Conservation (phyloP, 2,329 filamentous ascomycete species). For the Monosporascus ibericus region DNA sequence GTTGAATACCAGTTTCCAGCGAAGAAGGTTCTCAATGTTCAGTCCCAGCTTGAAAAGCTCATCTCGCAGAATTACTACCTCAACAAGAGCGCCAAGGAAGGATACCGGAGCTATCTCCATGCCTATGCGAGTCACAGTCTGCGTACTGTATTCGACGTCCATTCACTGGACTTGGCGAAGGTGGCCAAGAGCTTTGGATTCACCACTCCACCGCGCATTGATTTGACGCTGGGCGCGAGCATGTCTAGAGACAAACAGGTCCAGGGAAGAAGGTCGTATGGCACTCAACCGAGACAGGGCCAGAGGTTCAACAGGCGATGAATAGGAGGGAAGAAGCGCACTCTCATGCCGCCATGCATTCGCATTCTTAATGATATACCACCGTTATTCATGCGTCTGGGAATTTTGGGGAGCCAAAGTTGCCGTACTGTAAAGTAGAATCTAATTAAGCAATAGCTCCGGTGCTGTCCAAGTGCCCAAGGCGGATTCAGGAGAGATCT, state of each 20-base stretch:
- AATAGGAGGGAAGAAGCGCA: background rate
- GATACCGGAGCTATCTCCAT: slow-evolving; percentile 86
- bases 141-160: slow-evolving; percentile 77
- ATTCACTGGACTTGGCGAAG: slow-evolving; percentile 76
- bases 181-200: slow-evolving; percentile 84
- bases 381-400: no score
- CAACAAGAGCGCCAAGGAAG: slow-evolving; percentile 74
- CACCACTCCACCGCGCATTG: slow-evolving; percentile 67
- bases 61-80: slow-evolving; percentile 96
- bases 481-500: no score
- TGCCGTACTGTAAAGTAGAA: no score
- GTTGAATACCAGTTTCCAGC: slow-evolving; percentile 93
- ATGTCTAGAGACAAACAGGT: slow-evolving; percentile 68
- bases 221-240: slow-evolving; percentile 71
- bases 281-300: slow-evolving; percentile 67
- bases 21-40: slow-evolving; percentile 86
- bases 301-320: slow-evolving; percentile 42
- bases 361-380: no score
- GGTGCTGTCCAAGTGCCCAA: no score
- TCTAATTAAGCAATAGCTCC: no score
- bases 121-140: slow-evolving; percentile 86
- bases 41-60: slow-evolving; percentile 88
- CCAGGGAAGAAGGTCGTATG: slow-evolving; percentile 61
- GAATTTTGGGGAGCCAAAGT: no score
- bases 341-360: no score